Base-by-base conservation (phyloP, 148 eudicot species). In the Vaccinium corymbosum region DNA sequence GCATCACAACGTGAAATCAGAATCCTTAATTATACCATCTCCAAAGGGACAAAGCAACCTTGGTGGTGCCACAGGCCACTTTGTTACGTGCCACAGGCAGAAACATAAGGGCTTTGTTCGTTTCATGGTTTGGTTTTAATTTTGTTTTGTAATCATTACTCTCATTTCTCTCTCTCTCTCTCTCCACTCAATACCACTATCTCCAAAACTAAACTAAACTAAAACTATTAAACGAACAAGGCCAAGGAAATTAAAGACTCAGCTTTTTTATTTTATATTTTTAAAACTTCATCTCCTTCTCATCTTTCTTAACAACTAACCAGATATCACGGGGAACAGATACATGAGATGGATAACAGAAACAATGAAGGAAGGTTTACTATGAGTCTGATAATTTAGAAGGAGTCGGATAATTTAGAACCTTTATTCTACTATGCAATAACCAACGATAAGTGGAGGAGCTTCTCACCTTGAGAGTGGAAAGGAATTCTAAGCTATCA, bases 401-500 rank as follows among this genome's bases (percentile, higher is more conserved):
- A 1, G n/a, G 19, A 78, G 46, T 78, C 19, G 22, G 20, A 51
- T 51, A 46, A 61, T 51, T 59, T 48, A 48, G 38, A 61, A 72
- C 19, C 19, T 56, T 81, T 82, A 80, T 82, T 25, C 25, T 50
- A 42, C 16, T 7, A 66, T 51, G 70, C 22, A 81, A 22, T 48
- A 78, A 62, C 70, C 42, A 61, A 77, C 29, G 49, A 62, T 20
- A 20, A 73, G 42, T 53, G 3, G 16, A 75, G 50, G 20, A 49
- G 79, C 51, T 73, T 84, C 89, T 86, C 79, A 94, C 98, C 98
- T 95, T 95, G 52, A 95, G 91, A 78, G 93, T 87, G 22, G 96
- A 91, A 83, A 95, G 94, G 87, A 95, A 95, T 84, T 94, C 95
- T 46, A 89, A 82, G 83, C 94, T 94, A 84, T 91, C 92, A 87